These are phyloP conservation scores for Globisporangium nunn DNA, from an alignment of 352 stramenopile genomes.

Conservation along the genomic window DNA sequence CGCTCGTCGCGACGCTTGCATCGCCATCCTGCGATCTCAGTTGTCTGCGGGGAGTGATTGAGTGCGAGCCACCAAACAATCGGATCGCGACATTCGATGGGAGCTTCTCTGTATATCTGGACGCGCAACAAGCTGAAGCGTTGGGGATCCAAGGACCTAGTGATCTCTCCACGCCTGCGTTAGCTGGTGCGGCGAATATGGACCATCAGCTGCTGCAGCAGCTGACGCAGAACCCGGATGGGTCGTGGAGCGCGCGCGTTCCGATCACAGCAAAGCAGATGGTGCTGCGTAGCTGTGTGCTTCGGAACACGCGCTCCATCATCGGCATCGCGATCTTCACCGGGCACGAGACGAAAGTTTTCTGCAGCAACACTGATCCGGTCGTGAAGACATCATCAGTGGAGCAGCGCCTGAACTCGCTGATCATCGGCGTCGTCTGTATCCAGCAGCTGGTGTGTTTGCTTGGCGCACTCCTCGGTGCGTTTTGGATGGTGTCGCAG, in stretches of 20 bases:
- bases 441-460: conserved; percentile 73
- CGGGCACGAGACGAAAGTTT: conserved; percentile 79
- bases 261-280: conserved; percentile 85
- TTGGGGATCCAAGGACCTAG: conserved; percentile 20
- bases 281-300: conserved; percentile 81
- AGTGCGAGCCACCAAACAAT: conserved; percentile 79
- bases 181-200: neutral
- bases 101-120: conserved; percentile 42
- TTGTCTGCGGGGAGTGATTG: conserved; percentile 44
- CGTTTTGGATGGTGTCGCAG: conserved; percentile 62
- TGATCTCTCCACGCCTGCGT: neutral
- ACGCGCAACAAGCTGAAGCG: conserved; percentile 22
- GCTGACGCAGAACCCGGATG: conserved; percentile 25
- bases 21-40: conserved; percentile 24
- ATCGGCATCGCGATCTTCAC: conserved; percentile 88
- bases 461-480: conserved; percentile 52
- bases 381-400: conserved; percentile 77
- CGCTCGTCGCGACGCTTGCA: conserved; percentile 33
- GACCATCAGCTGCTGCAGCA: conserved; percentile 15
- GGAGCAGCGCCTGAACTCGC: conserved; percentile 55
- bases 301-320: conserved; percentile 82
- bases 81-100: conserved; percentile 82
- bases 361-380: conserved; percentile 73
- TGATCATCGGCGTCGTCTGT: conserved; percentile 69
- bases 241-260: conserved; percentile 29